phyloP scores from a whole-genome alignment of 2,329 filamentous ascomycete species.

The Ilyonectria destructans region DNA sequence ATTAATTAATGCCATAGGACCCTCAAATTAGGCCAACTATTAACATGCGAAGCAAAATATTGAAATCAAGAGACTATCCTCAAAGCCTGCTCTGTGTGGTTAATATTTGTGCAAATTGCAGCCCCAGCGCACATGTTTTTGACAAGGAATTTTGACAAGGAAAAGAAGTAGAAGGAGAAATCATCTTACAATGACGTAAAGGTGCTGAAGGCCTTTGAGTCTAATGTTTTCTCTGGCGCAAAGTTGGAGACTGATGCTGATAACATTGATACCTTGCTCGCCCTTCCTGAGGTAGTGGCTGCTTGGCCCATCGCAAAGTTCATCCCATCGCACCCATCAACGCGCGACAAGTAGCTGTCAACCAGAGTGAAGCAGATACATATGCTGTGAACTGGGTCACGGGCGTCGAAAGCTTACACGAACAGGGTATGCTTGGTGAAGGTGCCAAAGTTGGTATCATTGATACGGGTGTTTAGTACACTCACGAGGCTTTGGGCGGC shows the following conservation, averaged over 20 bases:
- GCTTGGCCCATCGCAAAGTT: slow-evolving; percentile 40
- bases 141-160: too few relatives aligned
- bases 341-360: slow-evolving; percentile 2
- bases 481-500: slow-evolving; percentile 43
- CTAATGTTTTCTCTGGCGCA: slow-evolving; percentile 45
- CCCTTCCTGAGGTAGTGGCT: slow-evolving; percentile 40
- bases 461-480: slow-evolving; percentile 48
- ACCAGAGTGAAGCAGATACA: slow-evolving; percentile 18
- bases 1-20: too few relatives aligned
- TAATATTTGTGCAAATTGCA: too few relatives aligned
- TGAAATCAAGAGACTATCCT: too few relatives aligned
- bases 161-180: too few relatives aligned
- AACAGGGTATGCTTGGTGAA: slow-evolving; percentile 42
- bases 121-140: too few relatives aligned
- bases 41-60: too few relatives aligned
- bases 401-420: slow-evolving; percentile 46
- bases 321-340: slow-evolving; percentile 14
- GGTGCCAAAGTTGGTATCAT: slow-evolving; percentile 48
- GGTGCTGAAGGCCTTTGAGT: slow-evolving; percentile 32
- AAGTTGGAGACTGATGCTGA: slow-evolving; percentile 38
- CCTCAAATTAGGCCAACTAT: too few relatives aligned
- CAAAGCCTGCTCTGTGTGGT: too few relatives aligned
- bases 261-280: slow-evolving; percentile 38
- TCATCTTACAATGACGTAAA: slow-evolving; percentile 21
- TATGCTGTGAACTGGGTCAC: slow-evolving; percentile 47